phyloP scores from a whole-genome alignment of 78 protist species.

The Diacronema lutheri region DNA sequence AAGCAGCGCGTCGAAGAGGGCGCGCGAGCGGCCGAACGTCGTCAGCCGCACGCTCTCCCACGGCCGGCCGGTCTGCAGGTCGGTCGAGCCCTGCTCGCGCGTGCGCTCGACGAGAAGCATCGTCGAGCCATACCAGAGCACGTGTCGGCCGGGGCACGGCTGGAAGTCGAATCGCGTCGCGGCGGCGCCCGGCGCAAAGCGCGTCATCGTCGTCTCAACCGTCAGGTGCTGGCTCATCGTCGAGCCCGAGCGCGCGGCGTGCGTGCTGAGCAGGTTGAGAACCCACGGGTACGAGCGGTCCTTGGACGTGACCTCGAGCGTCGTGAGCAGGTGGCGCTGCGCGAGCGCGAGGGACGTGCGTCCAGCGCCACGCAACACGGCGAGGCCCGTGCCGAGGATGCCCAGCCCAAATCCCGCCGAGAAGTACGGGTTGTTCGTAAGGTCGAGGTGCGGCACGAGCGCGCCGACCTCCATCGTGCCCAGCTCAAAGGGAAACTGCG shows the following conservation, averaged over 20 bases:
- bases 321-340: not conserved
- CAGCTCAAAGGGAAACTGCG: no score
- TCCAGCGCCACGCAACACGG: not conserved
- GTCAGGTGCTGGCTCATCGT: not conserved
- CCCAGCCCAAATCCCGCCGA: constrained; percentile 13
- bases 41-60: constrained; percentile 19
- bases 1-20: not conserved
- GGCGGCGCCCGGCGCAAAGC: not conserved
- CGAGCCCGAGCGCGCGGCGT: not conserved
- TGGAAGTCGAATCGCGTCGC: constrained; percentile 4
- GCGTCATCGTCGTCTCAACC: not conserved
- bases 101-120: not conserved
- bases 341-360: not conserved
- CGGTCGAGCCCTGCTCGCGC: not conserved
- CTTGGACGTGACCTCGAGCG: constrained; percentile 28
- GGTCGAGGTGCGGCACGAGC: no score
- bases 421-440: not conserved
- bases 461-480: no score
- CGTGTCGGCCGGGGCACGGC: constrained; percentile 28
- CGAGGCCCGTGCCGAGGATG: not conserved
- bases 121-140: not conserved
- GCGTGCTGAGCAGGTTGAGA: constrained; percentile 16
- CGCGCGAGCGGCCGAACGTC: constrained; percentile 2
- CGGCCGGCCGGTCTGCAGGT: constrained; percentile 8
- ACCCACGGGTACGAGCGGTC: constrained; percentile 34